A percentile compares a stretch with the other conserved stretches of the same genome.
These are phyloP conservation scores for Hymenoscyphus salicellus DNA, from an alignment of 2,329 filamentous ascomycete species.

Conservation along the genomic window DNA sequence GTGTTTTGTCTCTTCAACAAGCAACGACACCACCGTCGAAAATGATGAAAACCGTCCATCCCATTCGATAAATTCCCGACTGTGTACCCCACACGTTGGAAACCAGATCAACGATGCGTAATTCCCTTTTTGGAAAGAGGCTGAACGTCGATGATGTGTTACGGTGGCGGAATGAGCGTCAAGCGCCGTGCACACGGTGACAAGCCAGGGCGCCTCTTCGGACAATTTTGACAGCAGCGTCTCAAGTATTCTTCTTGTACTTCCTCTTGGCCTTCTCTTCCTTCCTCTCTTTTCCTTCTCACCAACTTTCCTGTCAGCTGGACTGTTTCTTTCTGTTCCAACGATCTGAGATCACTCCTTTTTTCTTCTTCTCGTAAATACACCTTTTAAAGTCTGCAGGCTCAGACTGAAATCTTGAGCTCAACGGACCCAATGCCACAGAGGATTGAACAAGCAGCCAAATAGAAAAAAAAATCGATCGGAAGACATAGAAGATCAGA, in stretches of 20 bases:
- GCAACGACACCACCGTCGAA: background rate
- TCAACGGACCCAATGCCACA: background rate
- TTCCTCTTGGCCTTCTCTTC: background rate
- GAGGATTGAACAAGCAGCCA: background rate
- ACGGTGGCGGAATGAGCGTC: background rate
- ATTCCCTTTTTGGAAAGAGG: background rate
- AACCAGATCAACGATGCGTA: background rate
- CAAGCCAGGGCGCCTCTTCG: background rate
- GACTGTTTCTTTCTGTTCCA: background rate
- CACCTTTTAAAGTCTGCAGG: background rate
- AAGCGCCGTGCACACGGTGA: background rate
- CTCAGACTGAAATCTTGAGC: background rate
- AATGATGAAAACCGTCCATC: background rate
- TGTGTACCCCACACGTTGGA: background rate
- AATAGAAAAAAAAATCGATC: background rate
- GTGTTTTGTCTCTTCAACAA: background rate
- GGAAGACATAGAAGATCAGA: background rate
- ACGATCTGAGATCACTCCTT: background rate
- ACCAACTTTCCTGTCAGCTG: background rate
- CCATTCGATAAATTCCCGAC: background rate
- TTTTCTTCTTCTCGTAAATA: background rate
- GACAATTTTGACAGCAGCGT: background rate
- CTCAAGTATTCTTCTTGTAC: slow-evolving; percentile 1
- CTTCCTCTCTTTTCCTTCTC: background rate
- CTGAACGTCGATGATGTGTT: background rate